A percentile compares a stretch with the other conserved stretches of the same genome.
Conservation (phyloP, 768 basidiomycete genomes). For the Podaxis carcinomalis region DNA sequence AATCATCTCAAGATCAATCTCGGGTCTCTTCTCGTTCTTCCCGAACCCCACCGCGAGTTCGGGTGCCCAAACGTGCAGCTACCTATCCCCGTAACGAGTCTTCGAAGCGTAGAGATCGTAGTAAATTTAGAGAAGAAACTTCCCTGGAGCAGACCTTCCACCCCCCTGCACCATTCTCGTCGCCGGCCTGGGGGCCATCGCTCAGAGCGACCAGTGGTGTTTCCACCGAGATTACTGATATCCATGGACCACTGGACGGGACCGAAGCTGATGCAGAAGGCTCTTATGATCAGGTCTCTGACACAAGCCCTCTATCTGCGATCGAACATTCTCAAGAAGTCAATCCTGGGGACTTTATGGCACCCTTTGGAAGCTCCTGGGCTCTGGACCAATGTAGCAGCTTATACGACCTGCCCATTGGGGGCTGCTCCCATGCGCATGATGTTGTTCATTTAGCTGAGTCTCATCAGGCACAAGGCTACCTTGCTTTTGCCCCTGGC, state of each 20-base stretch:
- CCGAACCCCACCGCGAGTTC: not conserved
- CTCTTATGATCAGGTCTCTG: slow-evolving; percentile 4
- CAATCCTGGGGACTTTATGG: not conserved
- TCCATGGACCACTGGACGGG: not conserved
- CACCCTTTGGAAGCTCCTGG: slow-evolving; percentile 4
- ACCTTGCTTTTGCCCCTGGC: not conserved
- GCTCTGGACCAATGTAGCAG: slow-evolving; percentile 9
- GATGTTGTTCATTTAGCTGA: not conserved
- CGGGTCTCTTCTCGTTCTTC: not conserved
- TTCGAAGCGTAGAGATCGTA: not conserved
- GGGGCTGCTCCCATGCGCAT: not conserved
- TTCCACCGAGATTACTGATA: not conserved
- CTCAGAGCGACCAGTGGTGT: not conserved
- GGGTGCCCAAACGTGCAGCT: slow-evolving; percentile 12
- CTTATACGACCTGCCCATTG: slow-evolving; percentile 5
- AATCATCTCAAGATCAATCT: not conserved
- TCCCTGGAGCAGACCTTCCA: not conserved
- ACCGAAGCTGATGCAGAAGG: not conserved
- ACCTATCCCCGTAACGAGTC: slow-evolving; percentile 8
- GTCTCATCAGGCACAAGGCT: not conserved
- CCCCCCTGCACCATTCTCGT: not conserved
- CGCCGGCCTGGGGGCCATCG: not conserved
- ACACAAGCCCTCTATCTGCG: not conserved
- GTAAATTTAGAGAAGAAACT: not conserved
- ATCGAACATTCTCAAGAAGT: not conserved